phyloP scores from a whole-genome alignment of 2,329 filamentous ascomycete species.

The Botrytis deweyae region DNA sequence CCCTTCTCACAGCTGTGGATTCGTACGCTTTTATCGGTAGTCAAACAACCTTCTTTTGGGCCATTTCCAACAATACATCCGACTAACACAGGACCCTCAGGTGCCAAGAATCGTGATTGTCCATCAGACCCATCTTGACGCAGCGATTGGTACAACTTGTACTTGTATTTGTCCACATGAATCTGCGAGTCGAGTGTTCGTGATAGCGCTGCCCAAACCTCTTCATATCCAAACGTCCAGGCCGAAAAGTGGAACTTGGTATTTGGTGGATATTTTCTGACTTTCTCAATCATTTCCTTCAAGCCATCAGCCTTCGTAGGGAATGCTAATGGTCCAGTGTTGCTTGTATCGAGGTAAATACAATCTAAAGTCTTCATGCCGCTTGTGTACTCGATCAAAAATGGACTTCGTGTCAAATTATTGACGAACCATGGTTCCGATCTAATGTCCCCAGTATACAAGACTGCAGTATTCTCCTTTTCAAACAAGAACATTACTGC shows the following conservation, averaged over 20 bases:
- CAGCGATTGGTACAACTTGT: conserved; percentile 68
- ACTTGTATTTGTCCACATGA: conserved; percentile 81
- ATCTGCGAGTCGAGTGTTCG: conserved; percentile 67
- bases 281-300: conserved; percentile 67
- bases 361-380: conserved; percentile 69
- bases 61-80: conserved; percentile 76
- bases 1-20: conserved; percentile 87
- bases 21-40: conserved; percentile 57
- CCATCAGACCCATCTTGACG: conserved; percentile 42
- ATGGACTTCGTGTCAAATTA: conserved; percentile 66
- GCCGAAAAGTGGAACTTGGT: conserved; percentile 82
- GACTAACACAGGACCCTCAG: conserved; percentile 66
- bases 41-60: conserved; percentile 69
- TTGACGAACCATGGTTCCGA: conserved; percentile 87
- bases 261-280: conserved; percentile 65
- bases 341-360: conserved; percentile 88
- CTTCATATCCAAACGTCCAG: conserved; percentile 93
- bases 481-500: conserved; percentile 93
- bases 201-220: conserved; percentile 83
- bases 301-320: conserved; percentile 73
- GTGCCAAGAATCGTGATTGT: conserved; percentile 43
- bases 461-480: conserved; percentile 64
- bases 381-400: conserved; percentile 70
- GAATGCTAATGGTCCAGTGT: conserved; percentile 50
- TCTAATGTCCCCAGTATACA: conserved; percentile 89